These are phyloP conservation scores for Sedum album DNA, from an alignment of 164 flowering plant species.

Conservation along the genomic window DNA sequence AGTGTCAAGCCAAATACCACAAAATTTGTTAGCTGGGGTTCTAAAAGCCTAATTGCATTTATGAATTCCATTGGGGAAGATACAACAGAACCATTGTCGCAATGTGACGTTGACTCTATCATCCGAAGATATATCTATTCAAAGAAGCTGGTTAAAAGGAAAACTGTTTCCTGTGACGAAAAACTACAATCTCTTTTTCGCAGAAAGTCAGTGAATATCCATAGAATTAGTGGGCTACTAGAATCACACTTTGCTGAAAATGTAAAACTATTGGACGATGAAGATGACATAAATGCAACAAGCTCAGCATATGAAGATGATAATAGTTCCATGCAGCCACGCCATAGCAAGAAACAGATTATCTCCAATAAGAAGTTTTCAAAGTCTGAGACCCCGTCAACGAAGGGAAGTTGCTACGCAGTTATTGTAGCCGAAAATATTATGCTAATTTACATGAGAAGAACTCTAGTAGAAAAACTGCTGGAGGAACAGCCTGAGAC, in stretches of 20 bases:
- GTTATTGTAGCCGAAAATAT: conserved; percentile 44
- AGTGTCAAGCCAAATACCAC: conserved; percentile 24
- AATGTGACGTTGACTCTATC: conserved; percentile 38
- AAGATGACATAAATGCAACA: neutral
- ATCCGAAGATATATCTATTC: conserved; percentile 38
- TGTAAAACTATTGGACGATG: conserved; percentile 26
- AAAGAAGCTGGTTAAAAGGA: conserved; percentile 44
- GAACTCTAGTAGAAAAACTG: conserved; percentile 44
- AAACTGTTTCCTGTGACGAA: conserved; percentile 44
- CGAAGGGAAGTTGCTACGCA: conserved; percentile 40
- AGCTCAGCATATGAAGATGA: conserved; percentile 26
- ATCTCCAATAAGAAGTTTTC: conserved; percentile 12
- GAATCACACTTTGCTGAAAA: conserved; percentile 53
- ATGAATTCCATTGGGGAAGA: conserved; percentile 50
- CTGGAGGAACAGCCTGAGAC: conserved; percentile 29
- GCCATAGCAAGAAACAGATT: conserved; percentile 19
- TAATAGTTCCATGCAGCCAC: neutral
- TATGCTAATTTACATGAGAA: conserved; percentile 53
- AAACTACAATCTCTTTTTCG: conserved; percentile 34
- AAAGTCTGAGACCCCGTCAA: conserved; percentile 12
- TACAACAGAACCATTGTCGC: conserved; percentile 30
- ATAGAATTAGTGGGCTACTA: conserved; percentile 32
- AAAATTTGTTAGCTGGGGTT: conserved; percentile 75
- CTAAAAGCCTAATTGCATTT: conserved; percentile 47
- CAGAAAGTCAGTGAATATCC: conserved; percentile 32